These are phyloP conservation scores for Suhomyces chickasaworum DNA, from an alignment of 1,139 yeast species.

Conservation along the genomic window DNA sequence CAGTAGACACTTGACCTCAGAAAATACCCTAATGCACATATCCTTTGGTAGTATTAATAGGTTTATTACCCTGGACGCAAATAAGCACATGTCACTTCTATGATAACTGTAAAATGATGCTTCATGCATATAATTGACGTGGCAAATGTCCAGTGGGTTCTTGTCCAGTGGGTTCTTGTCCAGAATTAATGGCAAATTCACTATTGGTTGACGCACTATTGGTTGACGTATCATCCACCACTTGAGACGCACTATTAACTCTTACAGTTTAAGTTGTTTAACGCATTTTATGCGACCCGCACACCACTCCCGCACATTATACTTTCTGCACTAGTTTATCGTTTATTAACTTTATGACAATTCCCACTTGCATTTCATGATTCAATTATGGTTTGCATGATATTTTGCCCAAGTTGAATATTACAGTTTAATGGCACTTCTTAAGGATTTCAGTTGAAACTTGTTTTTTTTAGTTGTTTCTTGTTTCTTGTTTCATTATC, in stretches of 20 bases:
- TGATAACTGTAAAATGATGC: neutral
- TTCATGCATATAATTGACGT: neutral
- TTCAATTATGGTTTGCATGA: neutral
- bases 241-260: neutral
- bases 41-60: too few species aligned
- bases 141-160: too few species aligned
- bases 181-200: neutral
- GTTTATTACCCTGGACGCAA: too few species aligned
- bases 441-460: too few species aligned
- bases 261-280: neutral
- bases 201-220: neutral
- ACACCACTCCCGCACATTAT: neutral
- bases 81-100: too few species aligned
- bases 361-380: neutral
- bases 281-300: neutral
- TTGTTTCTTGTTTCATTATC: too few species aligned
- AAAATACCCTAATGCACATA: neutral
- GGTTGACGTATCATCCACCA: neutral
- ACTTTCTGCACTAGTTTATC: neutral
- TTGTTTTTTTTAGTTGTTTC: too few species aligned
- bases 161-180: too few species aligned
- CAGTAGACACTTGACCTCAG: neutral
- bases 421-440: neutral
- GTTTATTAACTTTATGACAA: neutral
- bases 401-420: neutral